A percentile compares a stretch with the other conserved stretches of the same genome.
Conservation (phyloP, 2,329 filamentous ascomycete species). For the Trichoderma semiorbis region DNA sequence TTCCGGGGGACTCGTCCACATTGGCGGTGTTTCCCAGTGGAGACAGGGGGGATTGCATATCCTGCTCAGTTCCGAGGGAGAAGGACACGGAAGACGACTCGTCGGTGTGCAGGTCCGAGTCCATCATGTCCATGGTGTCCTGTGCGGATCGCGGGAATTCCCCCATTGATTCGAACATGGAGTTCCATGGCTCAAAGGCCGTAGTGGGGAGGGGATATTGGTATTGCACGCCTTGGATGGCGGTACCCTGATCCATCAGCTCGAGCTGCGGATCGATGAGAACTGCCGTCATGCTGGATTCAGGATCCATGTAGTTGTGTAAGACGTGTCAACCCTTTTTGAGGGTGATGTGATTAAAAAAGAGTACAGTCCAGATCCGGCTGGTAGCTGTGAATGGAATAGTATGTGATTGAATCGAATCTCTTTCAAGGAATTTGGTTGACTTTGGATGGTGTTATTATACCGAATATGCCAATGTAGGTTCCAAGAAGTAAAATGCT, state of each 20-base stretch:
- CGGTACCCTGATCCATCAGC: neutral
- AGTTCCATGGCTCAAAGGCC: neutral
- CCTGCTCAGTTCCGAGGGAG: neutral
- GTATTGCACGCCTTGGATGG: neutral
- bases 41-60: neutral
- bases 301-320: neutral
- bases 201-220: neutral
- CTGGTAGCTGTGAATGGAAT: neutral
- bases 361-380: neutral
- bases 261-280: neutral
- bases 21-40: neutral
- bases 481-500: too few relatives aligned
- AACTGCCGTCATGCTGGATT: neutral
- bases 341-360: neutral
- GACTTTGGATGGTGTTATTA: neutral
- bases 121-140: neutral
- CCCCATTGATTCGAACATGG: neutral
- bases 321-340: too few relatives aligned
- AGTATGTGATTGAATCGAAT: neutral
- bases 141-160: neutral
- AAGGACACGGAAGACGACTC: neutral
- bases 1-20: neutral
- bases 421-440: neutral
- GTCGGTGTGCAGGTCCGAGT: neutral
- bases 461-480: too few relatives aligned